Percentiles rank a stretch among this genome's conserved stretches.
phyloP scores from a whole-genome alignment of 1,284 basidiomycete genomes.

The Chalciporus sp. region DNA sequence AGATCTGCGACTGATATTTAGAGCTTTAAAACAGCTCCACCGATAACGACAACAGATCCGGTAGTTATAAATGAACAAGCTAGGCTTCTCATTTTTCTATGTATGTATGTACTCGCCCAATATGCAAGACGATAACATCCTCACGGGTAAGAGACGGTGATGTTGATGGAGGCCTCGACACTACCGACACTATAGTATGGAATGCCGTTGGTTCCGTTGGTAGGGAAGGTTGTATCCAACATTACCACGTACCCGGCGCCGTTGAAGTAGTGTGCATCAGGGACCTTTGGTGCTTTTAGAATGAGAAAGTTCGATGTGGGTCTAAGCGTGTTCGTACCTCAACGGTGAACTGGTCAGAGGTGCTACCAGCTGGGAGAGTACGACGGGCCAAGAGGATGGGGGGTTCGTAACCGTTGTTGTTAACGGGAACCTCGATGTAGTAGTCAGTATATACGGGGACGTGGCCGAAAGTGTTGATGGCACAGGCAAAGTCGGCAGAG shows the following conservation, averaged over 20 bases:
- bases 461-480: constrained; percentile 19
- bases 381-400: constrained; percentile 32
- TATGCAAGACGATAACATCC: too few relatives aligned
- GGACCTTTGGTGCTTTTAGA: constrained; percentile 1
- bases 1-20: too few relatives aligned
- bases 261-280: constrained; percentile 29
- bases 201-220: constrained; percentile 18
- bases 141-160: too few relatives aligned
- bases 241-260: constrained; percentile 25
- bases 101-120: too few relatives aligned
- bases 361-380: constrained; percentile 11
- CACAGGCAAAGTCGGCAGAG: constrained; percentile 30
- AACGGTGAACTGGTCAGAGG: constrained; percentile 21
- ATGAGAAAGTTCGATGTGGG: too few relatives aligned
- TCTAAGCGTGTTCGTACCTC: background rate
- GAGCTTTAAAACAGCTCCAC: too few relatives aligned
- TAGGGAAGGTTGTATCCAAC: constrained; percentile 28
- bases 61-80: too few relatives aligned
- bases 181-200: constrained; percentile 25
- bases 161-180: too few relatives aligned
- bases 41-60: too few relatives aligned
- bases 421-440: constrained; percentile 33
- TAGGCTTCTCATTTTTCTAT: too few relatives aligned
- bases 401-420: constrained; percentile 36
- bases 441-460: constrained; percentile 34